Evolutionary conservation across 1,284 basidiomycete genomes (phyloP), one percentile per base, ranked within the genome.

Genomic region (Ustilago xerochloae): DNA sequence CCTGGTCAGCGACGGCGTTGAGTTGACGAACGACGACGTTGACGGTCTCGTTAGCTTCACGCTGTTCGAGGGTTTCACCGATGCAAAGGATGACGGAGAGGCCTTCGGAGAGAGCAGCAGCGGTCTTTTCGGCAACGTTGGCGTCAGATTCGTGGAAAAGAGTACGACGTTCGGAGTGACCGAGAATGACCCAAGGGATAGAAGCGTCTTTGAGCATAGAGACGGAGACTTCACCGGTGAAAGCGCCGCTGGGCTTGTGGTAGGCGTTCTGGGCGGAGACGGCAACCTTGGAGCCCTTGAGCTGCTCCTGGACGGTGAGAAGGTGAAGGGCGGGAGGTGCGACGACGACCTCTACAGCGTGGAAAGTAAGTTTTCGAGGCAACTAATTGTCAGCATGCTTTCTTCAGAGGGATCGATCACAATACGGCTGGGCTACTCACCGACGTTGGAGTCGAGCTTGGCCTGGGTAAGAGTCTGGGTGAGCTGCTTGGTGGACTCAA

Each of bases 101-200:
- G 9, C 88, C 88, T 1, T 88, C 87, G 53, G 89, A 89, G 72
- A 97, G 86, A 9, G 94, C 92, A n/a, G 86, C 85, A 12, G 69
- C 52, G 70, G 92, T 94, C 89, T 98, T 99, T 71, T 89, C 87
- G 16, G 93, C 95, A 66, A 98, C 91, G 58, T 92, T 80, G 66
- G 89, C 89, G 74, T 93, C 93, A 22, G 90, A 89, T 85, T 99
- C 97, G 84, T 90, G 88, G 88, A 99, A 99, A 76, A 97, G 86
- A 5, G 92, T 91, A 63, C 96, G 91, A 77, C 97, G 92, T 86
- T 99, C 97, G 48, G 94, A 97, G 88, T 99, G 96, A 89, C 95
- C 96, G 64, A 98, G 89, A 85, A 99, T 92, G 77, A 97, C 94
- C 86, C 93, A 98, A 63, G 92, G 92, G 76, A 98, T 90, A 4